Conservation (phyloP, 2,329 filamentous ascomycete species). For the Colletotrichum echinochloae region DNA sequence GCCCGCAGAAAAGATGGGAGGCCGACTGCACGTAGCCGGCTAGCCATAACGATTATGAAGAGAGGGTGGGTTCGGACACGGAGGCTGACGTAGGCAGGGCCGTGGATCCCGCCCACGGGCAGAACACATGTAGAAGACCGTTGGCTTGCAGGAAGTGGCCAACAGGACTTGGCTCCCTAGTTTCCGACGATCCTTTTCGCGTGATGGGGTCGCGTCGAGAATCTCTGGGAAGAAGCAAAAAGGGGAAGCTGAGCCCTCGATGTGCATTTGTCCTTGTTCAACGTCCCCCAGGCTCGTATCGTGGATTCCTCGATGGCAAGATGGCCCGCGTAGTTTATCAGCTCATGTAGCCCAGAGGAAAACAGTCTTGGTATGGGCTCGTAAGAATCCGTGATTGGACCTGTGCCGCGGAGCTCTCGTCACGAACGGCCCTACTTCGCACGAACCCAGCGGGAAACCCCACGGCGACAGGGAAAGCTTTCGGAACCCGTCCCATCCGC, state of each 20-base stretch:
- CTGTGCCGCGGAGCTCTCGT: slow-evolving; percentile 7
- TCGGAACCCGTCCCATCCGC: not conserved
- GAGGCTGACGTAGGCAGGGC: not conserved
- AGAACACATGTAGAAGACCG: slow-evolving; percentile 33
- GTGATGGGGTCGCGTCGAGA: not conserved
- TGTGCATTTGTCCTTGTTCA: not conserved
- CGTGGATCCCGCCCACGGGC: not conserved
- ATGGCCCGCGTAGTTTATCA: not conserved
- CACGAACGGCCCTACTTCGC: slow-evolving; percentile 41
- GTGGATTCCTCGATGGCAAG: not conserved
- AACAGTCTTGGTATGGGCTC: not conserved
- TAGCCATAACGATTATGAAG: slow-evolving; percentile 10
- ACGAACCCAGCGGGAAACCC: slow-evolving; percentile 25
- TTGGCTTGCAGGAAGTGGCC: slow-evolving; percentile 28
- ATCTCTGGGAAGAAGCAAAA: not conserved
- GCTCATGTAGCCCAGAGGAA: not conserved
- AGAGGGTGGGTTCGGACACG: not conserved
- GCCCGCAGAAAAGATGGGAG: slow-evolving; percentile 15
- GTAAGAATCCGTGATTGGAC: slow-evolving; percentile 19
- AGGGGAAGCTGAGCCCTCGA: not conserved
- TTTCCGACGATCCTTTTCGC: not conserved
- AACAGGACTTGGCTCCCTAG: slow-evolving; percentile 4
- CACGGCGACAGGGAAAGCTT: slow-evolving; percentile 10
- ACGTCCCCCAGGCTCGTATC: slow-evolving; percentile 18
- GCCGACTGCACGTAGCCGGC: slow-evolving; percentile 36